phyloP scores from a whole-genome alignment of 2,329 filamentous ascomycete genomes.

The Fusarium transvaalense region DNA sequence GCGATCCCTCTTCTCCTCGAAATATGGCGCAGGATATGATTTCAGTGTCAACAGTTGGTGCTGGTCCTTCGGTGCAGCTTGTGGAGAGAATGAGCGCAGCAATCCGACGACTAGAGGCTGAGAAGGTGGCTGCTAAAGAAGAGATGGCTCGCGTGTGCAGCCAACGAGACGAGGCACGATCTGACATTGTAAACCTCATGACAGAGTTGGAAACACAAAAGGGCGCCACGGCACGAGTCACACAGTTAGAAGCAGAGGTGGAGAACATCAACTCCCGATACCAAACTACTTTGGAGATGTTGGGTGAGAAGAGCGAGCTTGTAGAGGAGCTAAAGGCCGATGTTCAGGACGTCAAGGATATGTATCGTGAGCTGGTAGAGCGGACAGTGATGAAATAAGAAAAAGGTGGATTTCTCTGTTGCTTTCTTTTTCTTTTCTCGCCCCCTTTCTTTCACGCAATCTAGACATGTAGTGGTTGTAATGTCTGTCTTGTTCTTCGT shows the following conservation, averaged over 20 bases:
- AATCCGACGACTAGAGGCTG: constrained; percentile 89
- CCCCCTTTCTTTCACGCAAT: neutral
- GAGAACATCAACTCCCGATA: constrained; percentile 80
- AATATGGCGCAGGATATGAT: constrained; percentile 85
- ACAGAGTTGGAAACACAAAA: constrained; percentile 82
- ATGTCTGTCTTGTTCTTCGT: constrained; percentile 20
- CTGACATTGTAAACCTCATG: constrained; percentile 92
- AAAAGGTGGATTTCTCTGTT: neutral
- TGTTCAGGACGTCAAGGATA: constrained; percentile 92
- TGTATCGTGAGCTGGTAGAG: constrained; percentile 94
- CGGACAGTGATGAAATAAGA: constrained; percentile 79
- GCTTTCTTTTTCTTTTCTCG: neutral
- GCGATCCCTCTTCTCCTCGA: constrained; percentile 68
- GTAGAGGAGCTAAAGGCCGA: constrained; percentile 92
- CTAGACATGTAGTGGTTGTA: constrained; percentile 18
- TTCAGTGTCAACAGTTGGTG: constrained; percentile 88
- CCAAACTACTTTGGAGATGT: constrained; percentile 90
- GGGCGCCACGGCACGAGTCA: constrained; percentile 69
- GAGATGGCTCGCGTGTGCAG: constrained; percentile 82
- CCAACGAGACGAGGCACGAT: constrained; percentile 93
- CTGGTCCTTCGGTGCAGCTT: constrained; percentile 92
- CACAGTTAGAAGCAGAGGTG: constrained; percentile 76
- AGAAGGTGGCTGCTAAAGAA: constrained; percentile 90
- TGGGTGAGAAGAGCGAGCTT: constrained; percentile 96
- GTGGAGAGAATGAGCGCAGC: constrained; percentile 96